phyloP scores from a whole-genome alignment of 2,329 filamentous ascomycete genomes.

The Ophiostoma ips region DNA sequence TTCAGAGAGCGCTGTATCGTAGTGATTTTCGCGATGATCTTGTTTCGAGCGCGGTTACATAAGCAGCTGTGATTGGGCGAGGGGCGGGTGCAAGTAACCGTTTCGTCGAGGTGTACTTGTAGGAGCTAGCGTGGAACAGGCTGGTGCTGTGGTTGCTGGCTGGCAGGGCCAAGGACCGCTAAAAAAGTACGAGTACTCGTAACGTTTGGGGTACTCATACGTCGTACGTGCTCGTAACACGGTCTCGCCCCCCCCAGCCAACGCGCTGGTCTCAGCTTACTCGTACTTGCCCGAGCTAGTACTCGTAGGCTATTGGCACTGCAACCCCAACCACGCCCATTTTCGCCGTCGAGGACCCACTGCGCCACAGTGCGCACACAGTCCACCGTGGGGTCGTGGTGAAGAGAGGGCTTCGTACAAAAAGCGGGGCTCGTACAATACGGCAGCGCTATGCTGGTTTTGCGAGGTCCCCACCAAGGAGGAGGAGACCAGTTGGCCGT shows the following conservation, averaged over 20 bases:
- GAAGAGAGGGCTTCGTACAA: too few species aligned
- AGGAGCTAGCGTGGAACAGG: not conserved
- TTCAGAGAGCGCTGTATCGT: too few species aligned
- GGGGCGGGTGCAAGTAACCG: not conserved
- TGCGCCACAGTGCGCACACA: constrained; percentile 10
- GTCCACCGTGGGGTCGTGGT: not conserved
- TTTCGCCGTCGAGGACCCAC: constrained; percentile 5
- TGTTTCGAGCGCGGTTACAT: not conserved
- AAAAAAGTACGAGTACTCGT: not conserved
- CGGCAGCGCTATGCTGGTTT: constrained; percentile 9
- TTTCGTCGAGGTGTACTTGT: not conserved
- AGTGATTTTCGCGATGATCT: too few species aligned
- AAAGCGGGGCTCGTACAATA: constrained; percentile 9
- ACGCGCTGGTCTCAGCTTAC: too few species aligned
- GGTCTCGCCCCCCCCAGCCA: too few species aligned
- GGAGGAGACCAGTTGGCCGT: not conserved
- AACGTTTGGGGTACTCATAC: not conserved
- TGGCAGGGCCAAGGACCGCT: too few species aligned
- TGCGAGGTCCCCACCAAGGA: constrained; percentile 9
- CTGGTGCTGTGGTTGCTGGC: too few species aligned
- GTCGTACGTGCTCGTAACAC: too few species aligned
- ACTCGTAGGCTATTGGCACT: not conserved
- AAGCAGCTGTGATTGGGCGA: not conserved
- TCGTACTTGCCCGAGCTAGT: too few species aligned
- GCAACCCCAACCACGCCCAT: not conserved